phyloP scores from a whole-genome alignment of 257 asterid genomes.

The Rehmannia glutinosa region DNA sequence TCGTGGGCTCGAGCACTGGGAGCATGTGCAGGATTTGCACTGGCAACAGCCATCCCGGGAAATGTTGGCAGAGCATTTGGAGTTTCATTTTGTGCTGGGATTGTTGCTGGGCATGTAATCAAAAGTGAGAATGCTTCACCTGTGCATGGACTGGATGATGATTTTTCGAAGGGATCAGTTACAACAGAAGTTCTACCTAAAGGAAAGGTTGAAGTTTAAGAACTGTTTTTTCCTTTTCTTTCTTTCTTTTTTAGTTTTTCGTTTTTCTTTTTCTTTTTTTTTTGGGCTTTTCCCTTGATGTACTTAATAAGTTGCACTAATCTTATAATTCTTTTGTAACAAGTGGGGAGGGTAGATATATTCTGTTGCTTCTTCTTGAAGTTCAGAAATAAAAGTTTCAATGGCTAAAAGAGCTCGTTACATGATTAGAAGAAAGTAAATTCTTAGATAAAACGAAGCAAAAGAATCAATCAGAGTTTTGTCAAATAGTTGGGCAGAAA shows the following conservation, averaged over 20 bases:
- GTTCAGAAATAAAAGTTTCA: constrained; percentile 6
- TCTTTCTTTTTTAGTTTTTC: background rate
- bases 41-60: constrained; percentile 56
- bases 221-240: too few relatives aligned
- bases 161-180: constrained; percentile 27
- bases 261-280: background rate
- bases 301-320: constrained; percentile 27
- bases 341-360: constrained; percentile 10
- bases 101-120: constrained; percentile 63
- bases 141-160: constrained; percentile 30
- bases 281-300: background rate
- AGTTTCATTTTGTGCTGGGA: constrained; percentile 50
- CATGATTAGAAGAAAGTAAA: too few relatives aligned
- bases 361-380: background rate
- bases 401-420: background rate
- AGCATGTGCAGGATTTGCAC: constrained; percentile 66
- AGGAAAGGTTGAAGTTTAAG: constrained; percentile 30
- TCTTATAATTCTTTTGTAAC: constrained; percentile 31
- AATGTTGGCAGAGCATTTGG: constrained; percentile 60
- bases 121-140: constrained; percentile 48
- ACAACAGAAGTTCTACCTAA: constrained; percentile 22
- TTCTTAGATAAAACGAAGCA: too few relatives aligned
- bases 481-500: background rate
- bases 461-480: background rate
- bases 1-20: constrained; percentile 73